Conservation (phyloP, 129 eudicot species). For the Erigeron canadensis region DNA sequence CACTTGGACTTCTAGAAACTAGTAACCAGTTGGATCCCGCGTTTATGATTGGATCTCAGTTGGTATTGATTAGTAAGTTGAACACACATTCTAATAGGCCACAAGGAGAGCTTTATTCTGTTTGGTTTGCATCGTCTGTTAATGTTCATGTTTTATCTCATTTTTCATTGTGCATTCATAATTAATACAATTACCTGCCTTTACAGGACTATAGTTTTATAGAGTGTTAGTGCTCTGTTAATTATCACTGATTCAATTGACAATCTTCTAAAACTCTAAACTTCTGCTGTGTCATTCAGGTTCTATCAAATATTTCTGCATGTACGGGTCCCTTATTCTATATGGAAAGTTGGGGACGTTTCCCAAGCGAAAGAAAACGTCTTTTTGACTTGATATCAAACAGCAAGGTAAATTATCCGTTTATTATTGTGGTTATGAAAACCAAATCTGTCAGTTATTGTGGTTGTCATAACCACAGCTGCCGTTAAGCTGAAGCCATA, state of each 20-base stretch:
- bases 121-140: no score
- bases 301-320: slow-evolving; percentile 66
- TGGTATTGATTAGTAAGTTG: neutral
- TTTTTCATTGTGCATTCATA: neutral
- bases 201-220: no score
- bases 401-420: slow-evolving; percentile 50
- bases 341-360: slow-evolving; percentile 67
- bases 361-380: slow-evolving; percentile 62
- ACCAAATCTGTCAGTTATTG: slow-evolving; percentile 1
- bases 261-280: neutral
- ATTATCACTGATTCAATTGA: neutral
- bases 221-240: neutral
- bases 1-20: neutral
- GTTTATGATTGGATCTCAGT: no score
- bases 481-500: neutral
- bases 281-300: slow-evolving; percentile 37
- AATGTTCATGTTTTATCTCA: neutral
- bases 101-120: neutral
- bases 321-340: slow-evolving; percentile 53
- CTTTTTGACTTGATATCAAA: slow-evolving; percentile 55
- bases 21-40: neutral
- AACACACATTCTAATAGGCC: neutral
- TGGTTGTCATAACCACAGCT: neutral
- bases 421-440: neutral
- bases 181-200: neutral